These are phyloP conservation scores for Neurospora tetraspora DNA, from an alignment of 495 filamentous ascomycete species.

Conservation along the genomic window DNA sequence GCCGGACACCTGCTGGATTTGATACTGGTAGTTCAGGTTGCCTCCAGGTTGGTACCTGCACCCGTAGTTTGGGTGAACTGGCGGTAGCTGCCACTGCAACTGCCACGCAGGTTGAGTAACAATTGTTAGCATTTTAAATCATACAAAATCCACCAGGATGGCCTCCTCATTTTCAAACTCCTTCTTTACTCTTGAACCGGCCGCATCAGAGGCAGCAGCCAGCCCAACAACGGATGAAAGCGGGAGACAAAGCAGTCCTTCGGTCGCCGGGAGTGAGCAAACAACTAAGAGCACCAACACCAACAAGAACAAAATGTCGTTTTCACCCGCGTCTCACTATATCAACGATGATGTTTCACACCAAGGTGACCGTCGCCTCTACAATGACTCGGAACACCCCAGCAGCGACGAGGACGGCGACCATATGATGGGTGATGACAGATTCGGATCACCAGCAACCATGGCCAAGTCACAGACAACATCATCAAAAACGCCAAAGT, in stretches of 20 bases:
- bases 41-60: background rate
- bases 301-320: background rate
- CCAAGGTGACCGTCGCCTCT: background rate
- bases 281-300: background rate
- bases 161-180: constrained; percentile 20
- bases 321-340: background rate
- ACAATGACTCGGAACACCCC: background rate
- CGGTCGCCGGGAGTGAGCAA: background rate
- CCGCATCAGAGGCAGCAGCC: background rate
- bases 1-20: background rate
- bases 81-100: background rate
- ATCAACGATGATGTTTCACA: background rate
- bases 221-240: background rate
- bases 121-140: background rate
- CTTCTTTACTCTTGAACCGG: constrained; percentile 15
- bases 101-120: background rate
- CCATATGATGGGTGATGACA: constrained; percentile 1
- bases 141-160: constrained; percentile 2
- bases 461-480: background rate
- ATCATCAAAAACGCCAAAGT: background rate
- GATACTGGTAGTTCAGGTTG: background rate
- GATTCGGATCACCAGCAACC: background rate
- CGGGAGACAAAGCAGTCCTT: background rate
- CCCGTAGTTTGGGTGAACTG: background rate
- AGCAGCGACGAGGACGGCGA: constrained; percentile 5